phyloP scores from a whole-genome alignment of 768 basidiomycete genomes.

The Phaeotremella fagi region DNA sequence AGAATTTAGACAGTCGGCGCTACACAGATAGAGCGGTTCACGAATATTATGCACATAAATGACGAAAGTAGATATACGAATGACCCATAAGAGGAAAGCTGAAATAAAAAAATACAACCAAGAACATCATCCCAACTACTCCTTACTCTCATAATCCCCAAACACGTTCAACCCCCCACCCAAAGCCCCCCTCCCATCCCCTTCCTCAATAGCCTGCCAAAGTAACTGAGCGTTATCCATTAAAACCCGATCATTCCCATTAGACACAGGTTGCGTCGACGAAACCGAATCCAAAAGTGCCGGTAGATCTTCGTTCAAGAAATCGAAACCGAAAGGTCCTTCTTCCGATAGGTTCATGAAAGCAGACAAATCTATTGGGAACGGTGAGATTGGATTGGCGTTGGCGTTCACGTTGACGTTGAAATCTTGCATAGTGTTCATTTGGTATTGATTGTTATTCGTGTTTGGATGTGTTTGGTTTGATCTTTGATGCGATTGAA shows the following conservation, averaged over 20 bases:
- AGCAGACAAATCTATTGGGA: neutral
- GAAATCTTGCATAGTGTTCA: neutral
- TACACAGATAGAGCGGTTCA: too few species aligned
- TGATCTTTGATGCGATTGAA: neutral
- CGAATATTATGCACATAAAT: too few species aligned
- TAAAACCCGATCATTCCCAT: too few species aligned
- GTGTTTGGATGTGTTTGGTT: neutral
- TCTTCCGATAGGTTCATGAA: neutral
- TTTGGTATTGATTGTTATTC: neutral
- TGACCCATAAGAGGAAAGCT: neutral
- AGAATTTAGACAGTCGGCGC: too few species aligned
- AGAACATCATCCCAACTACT: neutral
- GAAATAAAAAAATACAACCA: neutral
- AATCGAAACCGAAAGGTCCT: neutral
- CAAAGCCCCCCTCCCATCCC: neutral
- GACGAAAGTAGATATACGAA: too few species aligned
- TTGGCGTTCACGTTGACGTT: neutral
- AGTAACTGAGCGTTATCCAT: neutral
- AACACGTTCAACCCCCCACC: neutral
- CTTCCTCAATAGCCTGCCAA: neutral
- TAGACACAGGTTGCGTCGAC: neutral
- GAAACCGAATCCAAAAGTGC: neutral
- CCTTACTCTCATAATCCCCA: neutral
- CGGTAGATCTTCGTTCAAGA: neutral
- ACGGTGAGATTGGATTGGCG: neutral